Evolutionary conservation across 163 green algal species (phyloP).

Genomic region (Volvox carteri): DNA sequence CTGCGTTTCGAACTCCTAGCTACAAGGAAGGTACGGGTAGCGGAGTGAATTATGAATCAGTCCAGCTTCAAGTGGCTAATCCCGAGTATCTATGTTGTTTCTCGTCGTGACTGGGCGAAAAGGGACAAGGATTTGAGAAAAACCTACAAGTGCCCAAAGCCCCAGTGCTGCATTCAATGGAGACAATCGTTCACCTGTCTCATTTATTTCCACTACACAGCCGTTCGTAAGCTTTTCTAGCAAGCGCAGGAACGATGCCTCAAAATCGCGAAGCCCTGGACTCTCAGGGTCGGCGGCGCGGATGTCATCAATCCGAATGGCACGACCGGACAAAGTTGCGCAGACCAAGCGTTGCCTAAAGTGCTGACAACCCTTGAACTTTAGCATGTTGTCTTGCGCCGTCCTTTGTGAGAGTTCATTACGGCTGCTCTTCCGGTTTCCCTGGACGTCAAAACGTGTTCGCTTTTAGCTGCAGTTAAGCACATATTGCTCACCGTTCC

Average conservation of each 20-base stretch:
- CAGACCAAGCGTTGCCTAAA: constrained; percentile 91
- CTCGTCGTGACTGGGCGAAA: too few species aligned
- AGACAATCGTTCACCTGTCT: constrained; percentile 87
- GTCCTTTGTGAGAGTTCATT: background rate
- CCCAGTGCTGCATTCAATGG: too few species aligned
- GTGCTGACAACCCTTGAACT: constrained; percentile 83
- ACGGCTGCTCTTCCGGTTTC: background rate
- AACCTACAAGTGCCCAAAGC: too few species aligned
- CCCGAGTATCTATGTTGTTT: too few species aligned
- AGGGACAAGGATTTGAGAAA: too few species aligned
- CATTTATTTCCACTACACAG: constrained; percentile 97
- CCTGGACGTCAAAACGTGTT: background rate
- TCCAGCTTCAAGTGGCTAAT: too few species aligned
- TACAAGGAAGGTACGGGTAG: too few species aligned
- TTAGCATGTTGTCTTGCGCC: constrained; percentile 75
- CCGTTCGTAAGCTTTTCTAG: constrained; percentile 98
- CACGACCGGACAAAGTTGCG: constrained; percentile 84
- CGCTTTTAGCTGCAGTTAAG: background rate
- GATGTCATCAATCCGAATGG: constrained; percentile 96
- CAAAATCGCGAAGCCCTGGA: constrained; percentile 91
- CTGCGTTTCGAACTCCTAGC: too few species aligned
- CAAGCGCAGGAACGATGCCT: constrained; percentile 94
- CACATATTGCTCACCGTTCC: background rate
- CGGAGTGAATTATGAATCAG: too few species aligned
- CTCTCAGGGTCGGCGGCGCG: constrained; percentile 75